Evolutionary conservation across 202 grass and related monocot genomes (phyloP).

Genomic region (Cymbopogon flexuosus): DNA sequence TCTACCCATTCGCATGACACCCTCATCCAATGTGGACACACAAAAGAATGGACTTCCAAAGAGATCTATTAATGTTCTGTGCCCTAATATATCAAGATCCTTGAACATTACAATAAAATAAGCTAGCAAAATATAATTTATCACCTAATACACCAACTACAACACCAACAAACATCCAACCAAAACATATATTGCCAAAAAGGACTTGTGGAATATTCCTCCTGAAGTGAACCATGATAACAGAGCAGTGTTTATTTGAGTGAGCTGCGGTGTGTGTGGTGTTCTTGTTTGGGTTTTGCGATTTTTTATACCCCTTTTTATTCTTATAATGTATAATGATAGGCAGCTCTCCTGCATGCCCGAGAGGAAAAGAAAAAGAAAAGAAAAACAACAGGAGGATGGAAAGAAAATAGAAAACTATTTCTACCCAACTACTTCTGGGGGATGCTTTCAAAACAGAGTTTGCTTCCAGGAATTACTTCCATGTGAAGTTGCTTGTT

Average conservation of each 20-base stretch:
- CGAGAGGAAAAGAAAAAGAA: no score
- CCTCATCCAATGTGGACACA: background rate
- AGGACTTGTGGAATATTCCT: background rate
- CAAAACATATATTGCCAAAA: background rate
- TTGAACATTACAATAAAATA: background rate
- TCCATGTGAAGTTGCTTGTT: slow-evolving; percentile 1
- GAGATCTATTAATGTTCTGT: background rate
- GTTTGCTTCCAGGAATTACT: background rate
- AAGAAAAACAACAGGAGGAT: background rate
- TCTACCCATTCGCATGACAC: background rate
- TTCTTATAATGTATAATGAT: no score
- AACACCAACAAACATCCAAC: background rate
- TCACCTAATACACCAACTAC: background rate
- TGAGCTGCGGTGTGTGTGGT: no score
- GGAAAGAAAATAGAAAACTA: background rate
- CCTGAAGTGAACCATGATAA: background rate
- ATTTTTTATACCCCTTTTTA: no score
- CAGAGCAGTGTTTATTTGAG: no score
- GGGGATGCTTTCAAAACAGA: background rate
- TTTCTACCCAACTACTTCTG: background rate
- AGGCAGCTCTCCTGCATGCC: no score
- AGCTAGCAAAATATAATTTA: background rate
- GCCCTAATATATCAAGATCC: background rate
- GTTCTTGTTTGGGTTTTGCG: no score
- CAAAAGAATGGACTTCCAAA: background rate